Conservation (phyloP, 495 filamentous ascomycete genomes). For the Xylaria intraflava region DNA sequence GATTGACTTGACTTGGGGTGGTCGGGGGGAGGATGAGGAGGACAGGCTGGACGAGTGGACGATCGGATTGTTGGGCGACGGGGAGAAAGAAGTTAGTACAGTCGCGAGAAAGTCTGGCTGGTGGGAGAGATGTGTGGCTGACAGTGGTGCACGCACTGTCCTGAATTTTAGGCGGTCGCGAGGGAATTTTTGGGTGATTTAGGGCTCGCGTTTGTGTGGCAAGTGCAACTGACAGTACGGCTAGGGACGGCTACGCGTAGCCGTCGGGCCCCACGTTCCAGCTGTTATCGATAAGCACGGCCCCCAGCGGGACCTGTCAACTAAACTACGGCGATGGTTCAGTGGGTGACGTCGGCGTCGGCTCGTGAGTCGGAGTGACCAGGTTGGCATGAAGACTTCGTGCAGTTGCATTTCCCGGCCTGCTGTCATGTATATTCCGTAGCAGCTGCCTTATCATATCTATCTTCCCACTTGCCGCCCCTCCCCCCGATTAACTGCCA, state of each 20-base stretch:
- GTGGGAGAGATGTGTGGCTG: conserved; percentile 8
- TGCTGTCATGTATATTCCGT: too few relatives aligned
- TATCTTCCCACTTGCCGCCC: too few relatives aligned
- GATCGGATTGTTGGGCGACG: conserved; percentile 15
- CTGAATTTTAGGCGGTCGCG: conserved; percentile 15
- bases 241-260: too few relatives aligned
- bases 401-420: too few relatives aligned
- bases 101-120: conserved; percentile 17
- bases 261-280: background rate
- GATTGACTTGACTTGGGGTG: conserved; percentile 21
- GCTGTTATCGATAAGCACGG: conserved; percentile 2
- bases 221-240: background rate
- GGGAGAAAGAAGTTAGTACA: conserved; percentile 7
- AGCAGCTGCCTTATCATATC: too few relatives aligned
- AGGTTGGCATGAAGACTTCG: background rate
- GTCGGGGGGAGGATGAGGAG: conserved; percentile 6
- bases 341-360: conserved; percentile 12
- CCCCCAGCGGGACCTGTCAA: background rate
- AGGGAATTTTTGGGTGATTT: conserved; percentile 19
- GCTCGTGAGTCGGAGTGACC: background rate
- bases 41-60: conserved; percentile 10
- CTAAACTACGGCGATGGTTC: background rate
- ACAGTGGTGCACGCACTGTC: conserved; percentile 17
- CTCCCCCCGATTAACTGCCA: too few relatives aligned
- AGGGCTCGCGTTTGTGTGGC: conserved; percentile 28